Conservation (phyloP, 2,329 filamentous ascomycete species). For the Ascochyta koolunga region DNA sequence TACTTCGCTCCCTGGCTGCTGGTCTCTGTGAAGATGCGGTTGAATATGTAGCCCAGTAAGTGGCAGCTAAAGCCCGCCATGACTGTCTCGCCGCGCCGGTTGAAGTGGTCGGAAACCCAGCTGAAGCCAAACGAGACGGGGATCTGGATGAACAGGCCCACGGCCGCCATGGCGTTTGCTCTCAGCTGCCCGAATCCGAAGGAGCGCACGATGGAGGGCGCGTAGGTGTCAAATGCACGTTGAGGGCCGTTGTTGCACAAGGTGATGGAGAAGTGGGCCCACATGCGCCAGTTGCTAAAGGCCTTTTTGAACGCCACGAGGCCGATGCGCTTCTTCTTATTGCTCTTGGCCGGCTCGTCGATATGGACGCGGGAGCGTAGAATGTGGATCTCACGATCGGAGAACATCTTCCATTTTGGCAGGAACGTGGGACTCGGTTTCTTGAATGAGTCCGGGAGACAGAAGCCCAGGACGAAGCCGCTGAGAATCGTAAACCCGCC, state of each 20-base stretch:
- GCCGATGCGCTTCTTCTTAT: slow-evolving; percentile 58
- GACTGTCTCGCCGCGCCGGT: slow-evolving; percentile 60
- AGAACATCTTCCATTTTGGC: slow-evolving; percentile 24
- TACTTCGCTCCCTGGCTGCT: slow-evolving; percentile 52
- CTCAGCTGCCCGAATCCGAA: slow-evolving; percentile 59
- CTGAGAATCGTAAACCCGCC: slow-evolving; percentile 56
- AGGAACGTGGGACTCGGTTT: slow-evolving; percentile 15
- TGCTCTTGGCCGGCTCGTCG: slow-evolving; percentile 34
- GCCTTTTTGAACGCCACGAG: slow-evolving; percentile 54
- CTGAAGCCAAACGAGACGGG: slow-evolving; percentile 60
- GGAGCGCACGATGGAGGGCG: slow-evolving; percentile 59
- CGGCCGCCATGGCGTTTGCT: slow-evolving; percentile 61
- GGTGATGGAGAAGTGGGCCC: slow-evolving; percentile 60
- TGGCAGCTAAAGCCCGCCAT: slow-evolving; percentile 55
- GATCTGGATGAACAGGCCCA: slow-evolving; percentile 61
- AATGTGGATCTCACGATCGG: slow-evolving; percentile 26
- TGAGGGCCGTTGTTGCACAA: slow-evolving; percentile 57
- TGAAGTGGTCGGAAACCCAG: slow-evolving; percentile 59
- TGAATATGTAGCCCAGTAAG: slow-evolving; percentile 60
- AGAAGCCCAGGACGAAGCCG: slow-evolving; percentile 18
- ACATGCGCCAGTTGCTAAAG: slow-evolving; percentile 59
- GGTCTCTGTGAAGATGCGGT: slow-evolving; percentile 56
- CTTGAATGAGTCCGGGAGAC: slow-evolving; percentile 18
- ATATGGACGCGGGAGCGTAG: slow-evolving; percentile 22
- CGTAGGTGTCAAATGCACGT: slow-evolving; percentile 59